Evolutionary conservation across 257 asterid genomes (phyloP).

Genomic region (Rhazya stricta): DNA sequence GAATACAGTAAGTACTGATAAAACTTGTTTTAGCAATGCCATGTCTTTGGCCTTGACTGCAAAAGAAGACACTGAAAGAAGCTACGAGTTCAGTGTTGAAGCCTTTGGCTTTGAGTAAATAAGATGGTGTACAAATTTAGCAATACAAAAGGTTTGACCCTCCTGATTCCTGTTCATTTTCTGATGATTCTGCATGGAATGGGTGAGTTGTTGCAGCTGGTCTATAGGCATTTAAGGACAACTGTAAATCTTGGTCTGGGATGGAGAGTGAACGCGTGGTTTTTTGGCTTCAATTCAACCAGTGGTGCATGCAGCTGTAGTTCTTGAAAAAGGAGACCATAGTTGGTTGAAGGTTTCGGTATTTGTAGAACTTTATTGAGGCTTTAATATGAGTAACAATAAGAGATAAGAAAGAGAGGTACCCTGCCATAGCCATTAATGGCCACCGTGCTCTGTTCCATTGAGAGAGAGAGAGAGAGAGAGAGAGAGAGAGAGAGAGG

Average conservation of each 20-base stretch:
- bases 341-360: constrained; percentile 14
- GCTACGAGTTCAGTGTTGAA: constrained; percentile 1
- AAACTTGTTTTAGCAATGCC: constrained; percentile 11
- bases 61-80: background rate
- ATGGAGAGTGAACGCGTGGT: constrained; percentile 22
- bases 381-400: constrained; percentile 17
- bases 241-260: constrained; percentile 19
- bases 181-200: constrained; percentile 20
- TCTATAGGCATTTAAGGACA: constrained; percentile 20
- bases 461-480: constrained; percentile 35
- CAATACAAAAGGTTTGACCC: constrained; percentile 18
- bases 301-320: constrained; percentile 26
- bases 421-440: constrained; percentile 36
- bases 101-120: constrained; percentile 1
- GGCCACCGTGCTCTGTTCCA: constrained; percentile 56
- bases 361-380: constrained; percentile 15
- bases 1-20: constrained; percentile 10
- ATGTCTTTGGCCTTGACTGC: constrained; percentile 1
- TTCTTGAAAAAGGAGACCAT: constrained; percentile 11
- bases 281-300: background rate
- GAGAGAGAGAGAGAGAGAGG: background rate
- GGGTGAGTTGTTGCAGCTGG: constrained; percentile 2
- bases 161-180: constrained; percentile 4
- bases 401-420: constrained; percentile 15
- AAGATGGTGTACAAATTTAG: background rate